Evolutionary conservation across 2,329 filamentous ascomycete species (phyloP).

Genomic region (Thermothelomyces thermophilus): DNA sequence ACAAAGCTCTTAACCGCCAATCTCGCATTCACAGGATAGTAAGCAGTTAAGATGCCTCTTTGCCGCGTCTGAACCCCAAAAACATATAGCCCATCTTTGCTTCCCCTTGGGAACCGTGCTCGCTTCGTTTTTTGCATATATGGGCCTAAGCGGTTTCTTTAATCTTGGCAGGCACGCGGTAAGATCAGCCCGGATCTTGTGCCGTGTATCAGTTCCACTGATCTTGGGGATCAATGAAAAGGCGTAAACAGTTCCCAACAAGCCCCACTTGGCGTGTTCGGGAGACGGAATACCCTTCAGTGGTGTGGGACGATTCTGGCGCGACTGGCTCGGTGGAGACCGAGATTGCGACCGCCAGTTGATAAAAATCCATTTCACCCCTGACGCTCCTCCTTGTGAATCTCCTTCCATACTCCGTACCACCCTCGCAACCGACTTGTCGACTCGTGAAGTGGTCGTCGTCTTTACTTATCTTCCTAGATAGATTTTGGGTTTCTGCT

Average conservation of each 20-base stretch:
- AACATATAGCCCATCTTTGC: too few species aligned
- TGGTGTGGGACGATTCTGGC: constrained; percentile 25
- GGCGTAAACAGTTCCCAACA: neutral
- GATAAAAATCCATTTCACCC: constrained; percentile 24
- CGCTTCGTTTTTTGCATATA: neutral
- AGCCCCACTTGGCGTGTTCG: constrained; percentile 20
- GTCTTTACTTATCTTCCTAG: constrained; percentile 5
- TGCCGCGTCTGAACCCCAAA: too few species aligned
- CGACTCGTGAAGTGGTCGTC: constrained; percentile 11
- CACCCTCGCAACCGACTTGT: constrained; percentile 15
- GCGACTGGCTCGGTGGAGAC: constrained; percentile 6
- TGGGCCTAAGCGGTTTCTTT: constrained; percentile 9
- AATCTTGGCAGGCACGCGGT: constrained; percentile 19
- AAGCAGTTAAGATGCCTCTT: too few species aligned
- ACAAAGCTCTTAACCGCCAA: too few species aligned
- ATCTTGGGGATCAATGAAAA: constrained; percentile 14
- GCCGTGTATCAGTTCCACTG: constrained; percentile 10
- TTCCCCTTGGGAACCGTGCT: too few species aligned
- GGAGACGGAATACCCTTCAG: constrained; percentile 21
- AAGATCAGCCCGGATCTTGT: neutral
- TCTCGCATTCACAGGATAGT: too few species aligned
- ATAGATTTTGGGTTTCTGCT: neutral
- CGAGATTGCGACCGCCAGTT: constrained; percentile 7
- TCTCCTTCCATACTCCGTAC: constrained; percentile 14
- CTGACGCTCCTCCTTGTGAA: constrained; percentile 11